A percentile compares a stretch with the other conserved stretches of the same genome.
phyloP scores from a whole-genome alignment of 1,284 basidiomycete species.

The Omphalotus olearius region DNA sequence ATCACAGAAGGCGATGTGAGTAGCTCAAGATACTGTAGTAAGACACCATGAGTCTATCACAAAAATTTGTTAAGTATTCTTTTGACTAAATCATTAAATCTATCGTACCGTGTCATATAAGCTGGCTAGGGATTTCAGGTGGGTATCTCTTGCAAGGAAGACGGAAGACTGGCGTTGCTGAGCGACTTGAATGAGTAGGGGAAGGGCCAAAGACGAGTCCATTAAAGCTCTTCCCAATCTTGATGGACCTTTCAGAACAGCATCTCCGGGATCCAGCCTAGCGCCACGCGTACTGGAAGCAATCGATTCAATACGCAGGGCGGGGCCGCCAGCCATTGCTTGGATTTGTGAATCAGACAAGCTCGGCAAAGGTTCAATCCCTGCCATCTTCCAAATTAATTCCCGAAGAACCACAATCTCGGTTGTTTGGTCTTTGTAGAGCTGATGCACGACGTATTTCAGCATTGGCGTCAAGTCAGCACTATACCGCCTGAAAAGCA shows the following conservation, averaged over 20 bases:
- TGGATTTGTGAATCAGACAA: constrained; percentile 85
- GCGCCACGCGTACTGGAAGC: constrained; percentile 70
- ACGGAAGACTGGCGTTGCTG: constrained; percentile 84
- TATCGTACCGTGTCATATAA: constrained; percentile 81
- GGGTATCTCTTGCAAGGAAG: constrained; percentile 63
- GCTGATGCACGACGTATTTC: constrained; percentile 89
- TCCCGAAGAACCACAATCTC: constrained; percentile 92
- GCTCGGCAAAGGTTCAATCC: constrained; percentile 87
- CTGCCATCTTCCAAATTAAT: constrained; percentile 93
- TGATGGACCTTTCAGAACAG: constrained; percentile 55
- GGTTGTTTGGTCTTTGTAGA: constrained; percentile 79
- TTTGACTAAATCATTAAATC: not conserved
- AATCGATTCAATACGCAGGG: constrained; percentile 83
- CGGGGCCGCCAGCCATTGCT: constrained; percentile 88
- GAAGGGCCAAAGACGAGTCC: constrained; percentile 70
- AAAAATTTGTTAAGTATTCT: not conserved
- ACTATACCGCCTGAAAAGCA: constrained; percentile 84
- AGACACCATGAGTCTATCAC: constrained; percentile 68
- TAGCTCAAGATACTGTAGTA: constrained; percentile 73
- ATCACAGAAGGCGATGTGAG: constrained; percentile 62
- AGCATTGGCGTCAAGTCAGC: constrained; percentile 84
- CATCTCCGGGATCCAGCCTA: constrained; percentile 59
- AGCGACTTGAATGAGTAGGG: constrained; percentile 84
- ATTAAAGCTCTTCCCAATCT: constrained; percentile 71
- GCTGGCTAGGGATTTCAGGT: constrained; percentile 82